These are phyloP conservation scores for Podosphaera aphanis DNA, from an alignment of 2,329 filamentous ascomycete species.

Conservation along the genomic window DNA sequence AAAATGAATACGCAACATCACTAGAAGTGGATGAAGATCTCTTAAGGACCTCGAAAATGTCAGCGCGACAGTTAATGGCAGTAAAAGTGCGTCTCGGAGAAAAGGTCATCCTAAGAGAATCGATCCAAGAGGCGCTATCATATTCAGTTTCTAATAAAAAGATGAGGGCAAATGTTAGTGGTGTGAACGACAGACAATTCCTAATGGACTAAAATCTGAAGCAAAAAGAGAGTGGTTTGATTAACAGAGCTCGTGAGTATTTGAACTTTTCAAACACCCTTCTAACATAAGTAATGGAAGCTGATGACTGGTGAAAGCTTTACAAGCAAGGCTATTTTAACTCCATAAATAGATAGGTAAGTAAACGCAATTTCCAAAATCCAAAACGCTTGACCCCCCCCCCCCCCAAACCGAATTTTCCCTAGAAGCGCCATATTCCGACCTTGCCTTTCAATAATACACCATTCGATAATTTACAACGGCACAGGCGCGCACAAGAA, in stretches of 20 bases:
- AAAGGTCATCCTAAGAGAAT: conserved; percentile 30
- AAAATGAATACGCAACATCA: conserved; percentile 27
- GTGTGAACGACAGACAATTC: conserved; percentile 1
- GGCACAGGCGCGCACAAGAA: neutral
- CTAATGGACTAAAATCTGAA: neutral
- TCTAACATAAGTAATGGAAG: neutral
- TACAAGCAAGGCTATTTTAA: neutral
- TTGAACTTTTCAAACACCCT: neutral
- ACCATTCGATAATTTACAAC: neutral
- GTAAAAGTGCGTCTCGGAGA: conserved; percentile 38
- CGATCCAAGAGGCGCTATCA: conserved; percentile 18
- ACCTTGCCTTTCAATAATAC: neutral
- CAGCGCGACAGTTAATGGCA: conserved; percentile 25
- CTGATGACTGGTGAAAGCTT: neutral
- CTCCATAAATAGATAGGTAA: neutral
- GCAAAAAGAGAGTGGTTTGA: neutral
- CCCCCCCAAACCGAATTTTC: neutral
- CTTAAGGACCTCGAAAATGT: conserved; percentile 15
- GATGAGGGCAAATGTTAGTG: conserved; percentile 11
- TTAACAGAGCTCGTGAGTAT: neutral
- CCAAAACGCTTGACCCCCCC: neutral
- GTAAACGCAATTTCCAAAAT: neutral
- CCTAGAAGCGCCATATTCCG: neutral
- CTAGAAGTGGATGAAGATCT: conserved; percentile 25
- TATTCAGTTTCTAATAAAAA: conserved; percentile 13